These are phyloP conservation scores for Saturnispora sekii DNA, from an alignment of 805 yeast genomes.

Conservation along the genomic window DNA sequence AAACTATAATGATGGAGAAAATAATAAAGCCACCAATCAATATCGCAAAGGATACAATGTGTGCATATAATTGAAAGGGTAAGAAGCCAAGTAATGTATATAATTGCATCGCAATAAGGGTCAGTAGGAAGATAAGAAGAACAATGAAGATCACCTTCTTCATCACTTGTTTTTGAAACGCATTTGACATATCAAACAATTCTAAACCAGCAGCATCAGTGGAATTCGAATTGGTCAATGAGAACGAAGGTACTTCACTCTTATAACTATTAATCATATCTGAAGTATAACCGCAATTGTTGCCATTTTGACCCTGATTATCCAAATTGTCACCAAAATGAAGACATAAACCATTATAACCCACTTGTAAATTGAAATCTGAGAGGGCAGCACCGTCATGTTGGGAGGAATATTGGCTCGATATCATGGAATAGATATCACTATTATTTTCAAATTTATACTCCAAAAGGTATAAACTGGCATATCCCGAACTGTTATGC, in stretches of 20 bases:
- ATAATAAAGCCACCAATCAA: conserved; percentile 4
- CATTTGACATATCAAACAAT: conserved; percentile 10
- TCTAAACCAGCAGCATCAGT: conserved; percentile 7
- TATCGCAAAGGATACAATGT: not conserved
- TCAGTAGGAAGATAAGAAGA: conserved; percentile 7
- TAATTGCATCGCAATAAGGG: conserved; percentile 8
- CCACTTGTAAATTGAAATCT: conserved; percentile 11
- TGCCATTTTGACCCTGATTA: not conserved
- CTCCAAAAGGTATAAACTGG: conserved; percentile 10
- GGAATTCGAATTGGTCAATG: conserved; percentile 8
- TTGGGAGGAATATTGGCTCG: conserved; percentile 9
- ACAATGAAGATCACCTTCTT: conserved; percentile 11
- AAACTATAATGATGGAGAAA: conserved; percentile 8
- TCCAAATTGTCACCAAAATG: conserved; percentile 8
- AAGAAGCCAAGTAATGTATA: conserved; percentile 9
- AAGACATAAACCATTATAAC: conserved; percentile 12
- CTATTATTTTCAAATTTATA: conserved; percentile 8
- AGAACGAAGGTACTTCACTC: conserved; percentile 11
- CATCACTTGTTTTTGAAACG: conserved; percentile 9
- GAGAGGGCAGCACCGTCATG: conserved; percentile 8
- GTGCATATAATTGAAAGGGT: conserved; percentile 10
- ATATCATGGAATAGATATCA: conserved; percentile 9
- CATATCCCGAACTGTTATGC: conserved; percentile 10
- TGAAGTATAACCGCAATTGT: conserved; percentile 10
- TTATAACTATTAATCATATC: conserved; percentile 9